These are phyloP conservation scores for Moniliophthora roreri DNA, from an alignment of 1,284 basidiomycete genomes.

Conservation along the genomic window DNA sequence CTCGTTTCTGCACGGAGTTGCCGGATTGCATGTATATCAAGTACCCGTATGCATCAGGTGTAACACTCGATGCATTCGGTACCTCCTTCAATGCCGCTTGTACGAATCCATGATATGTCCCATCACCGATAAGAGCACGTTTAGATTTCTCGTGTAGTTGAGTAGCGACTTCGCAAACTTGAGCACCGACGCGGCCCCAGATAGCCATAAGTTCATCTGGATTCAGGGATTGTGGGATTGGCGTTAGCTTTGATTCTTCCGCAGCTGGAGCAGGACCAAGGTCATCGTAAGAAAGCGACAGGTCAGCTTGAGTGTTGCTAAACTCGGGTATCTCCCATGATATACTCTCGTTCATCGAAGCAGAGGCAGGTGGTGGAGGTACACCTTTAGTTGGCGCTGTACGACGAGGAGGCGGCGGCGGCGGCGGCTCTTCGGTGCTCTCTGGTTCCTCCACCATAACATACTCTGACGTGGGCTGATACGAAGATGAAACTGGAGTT, in stretches of 20 bases:
- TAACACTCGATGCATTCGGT: slow-evolving; percentile 45
- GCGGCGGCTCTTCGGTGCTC: slow-evolving; percentile 26
- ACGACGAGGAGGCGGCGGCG: slow-evolving; percentile 40
- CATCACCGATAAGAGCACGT: slow-evolving; percentile 77
- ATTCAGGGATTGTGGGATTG: slow-evolving; percentile 34
- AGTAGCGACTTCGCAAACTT: slow-evolving; percentile 70
- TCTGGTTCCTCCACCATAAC: slow-evolving; percentile 58
- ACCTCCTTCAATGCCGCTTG: slow-evolving; percentile 60
- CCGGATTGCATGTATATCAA: slow-evolving; percentile 75
- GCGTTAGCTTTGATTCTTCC: slow-evolving; percentile 12
- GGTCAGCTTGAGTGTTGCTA: slow-evolving; percentile 23
- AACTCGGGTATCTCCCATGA: slow-evolving; percentile 53
- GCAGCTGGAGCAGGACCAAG: slow-evolving; percentile 30
- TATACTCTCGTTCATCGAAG: slow-evolving; percentile 33
- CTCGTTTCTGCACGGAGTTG: slow-evolving; percentile 63
- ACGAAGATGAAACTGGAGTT: slow-evolving; percentile 22
- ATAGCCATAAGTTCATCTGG: slow-evolving; percentile 68
- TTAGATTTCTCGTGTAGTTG: slow-evolving; percentile 73
- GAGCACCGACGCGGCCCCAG: slow-evolving; percentile 74
- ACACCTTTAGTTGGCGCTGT: slow-evolving; percentile 32
- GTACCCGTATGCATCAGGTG: slow-evolving; percentile 60
- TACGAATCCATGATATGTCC: slow-evolving; percentile 79
- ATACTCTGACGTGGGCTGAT: slow-evolving; percentile 32
- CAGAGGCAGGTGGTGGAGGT: slow-evolving; percentile 32
- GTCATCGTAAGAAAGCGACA: slow-evolving; percentile 44